Conservation (phyloP, 2,329 filamentous ascomycete species). For the Aspergillus latus region DNA sequence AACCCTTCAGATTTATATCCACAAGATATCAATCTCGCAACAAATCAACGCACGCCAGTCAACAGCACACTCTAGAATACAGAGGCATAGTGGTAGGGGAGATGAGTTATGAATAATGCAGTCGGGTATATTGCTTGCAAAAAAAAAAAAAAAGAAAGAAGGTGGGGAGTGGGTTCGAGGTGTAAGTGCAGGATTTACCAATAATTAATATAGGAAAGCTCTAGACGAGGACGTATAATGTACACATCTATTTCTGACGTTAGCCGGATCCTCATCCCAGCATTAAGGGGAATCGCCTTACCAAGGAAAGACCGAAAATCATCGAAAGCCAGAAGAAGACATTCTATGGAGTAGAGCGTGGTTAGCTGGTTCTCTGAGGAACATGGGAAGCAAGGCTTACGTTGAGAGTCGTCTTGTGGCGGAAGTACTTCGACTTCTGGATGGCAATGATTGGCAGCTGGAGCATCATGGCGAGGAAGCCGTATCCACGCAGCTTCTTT, state of each 20-base stretch:
- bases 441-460: conserved; percentile 94
- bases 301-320: conserved; percentile 80
- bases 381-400: conserved; percentile 32
- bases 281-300: conserved; percentile 46
- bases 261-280: background rate
- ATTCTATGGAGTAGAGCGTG: conserved; percentile 49
- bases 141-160: background rate
- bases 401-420: conserved; percentile 74
- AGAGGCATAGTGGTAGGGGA: background rate
- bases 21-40: background rate
- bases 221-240: conserved; percentile 59
- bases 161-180: background rate
- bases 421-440: conserved; percentile 76
- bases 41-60: background rate
- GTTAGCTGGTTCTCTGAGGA: background rate
- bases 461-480: conserved; percentile 92
- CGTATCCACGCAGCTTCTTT: conserved; percentile 92
- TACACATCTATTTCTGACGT: conserved; percentile 51
- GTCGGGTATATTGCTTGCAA: conserved; percentile 8
- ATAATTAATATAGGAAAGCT: background rate
- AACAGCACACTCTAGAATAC: background rate
- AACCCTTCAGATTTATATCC: background rate
- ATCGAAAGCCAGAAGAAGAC: conserved; percentile 90
- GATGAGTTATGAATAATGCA: background rate
- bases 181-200: background rate